Conservation (phyloP, 257 asterid genomes). For the Gardenia jasminoides region DNA sequence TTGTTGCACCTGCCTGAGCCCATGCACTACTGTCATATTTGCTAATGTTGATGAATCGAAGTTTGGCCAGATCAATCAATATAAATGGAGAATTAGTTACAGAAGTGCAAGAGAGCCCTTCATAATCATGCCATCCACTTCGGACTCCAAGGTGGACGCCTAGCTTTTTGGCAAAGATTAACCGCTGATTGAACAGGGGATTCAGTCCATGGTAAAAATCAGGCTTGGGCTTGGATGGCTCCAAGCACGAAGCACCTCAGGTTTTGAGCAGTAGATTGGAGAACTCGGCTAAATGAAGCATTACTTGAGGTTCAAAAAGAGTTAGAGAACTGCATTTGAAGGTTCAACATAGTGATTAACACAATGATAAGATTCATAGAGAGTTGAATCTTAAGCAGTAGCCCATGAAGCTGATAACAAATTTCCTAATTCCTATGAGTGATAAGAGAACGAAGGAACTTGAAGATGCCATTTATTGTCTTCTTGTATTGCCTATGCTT, state of each 20-base stretch:
- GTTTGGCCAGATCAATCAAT: neutral
- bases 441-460: too few species aligned
- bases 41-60: neutral
- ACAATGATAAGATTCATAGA: neutral
- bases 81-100: neutral
- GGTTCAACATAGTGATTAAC: neutral
- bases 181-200: conserved; percentile 29
- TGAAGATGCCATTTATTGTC: too few species aligned
- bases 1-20: too few species aligned
- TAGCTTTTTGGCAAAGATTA: conserved; percentile 13
- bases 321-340: neutral
- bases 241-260: conserved; percentile 18
- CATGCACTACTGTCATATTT: neutral
- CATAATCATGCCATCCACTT: conserved; percentile 15
- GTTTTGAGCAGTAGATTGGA: conserved; percentile 3
- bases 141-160: conserved; percentile 16
- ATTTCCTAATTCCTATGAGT: too few species aligned
- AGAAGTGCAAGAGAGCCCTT: neutral
- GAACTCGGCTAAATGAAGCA: neutral
- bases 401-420: neutral
- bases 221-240: conserved; percentile 9
- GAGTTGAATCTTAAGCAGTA: conserved; percentile 2
- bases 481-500: too few species aligned
- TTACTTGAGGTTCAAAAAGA: neutral
- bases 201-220: conserved; percentile 18